Percentiles rank a stretch among this genome's conserved stretches.
Conservation (phyloP, 371 early-diverging fungal species). For the Actinomucor elegans region DNA sequence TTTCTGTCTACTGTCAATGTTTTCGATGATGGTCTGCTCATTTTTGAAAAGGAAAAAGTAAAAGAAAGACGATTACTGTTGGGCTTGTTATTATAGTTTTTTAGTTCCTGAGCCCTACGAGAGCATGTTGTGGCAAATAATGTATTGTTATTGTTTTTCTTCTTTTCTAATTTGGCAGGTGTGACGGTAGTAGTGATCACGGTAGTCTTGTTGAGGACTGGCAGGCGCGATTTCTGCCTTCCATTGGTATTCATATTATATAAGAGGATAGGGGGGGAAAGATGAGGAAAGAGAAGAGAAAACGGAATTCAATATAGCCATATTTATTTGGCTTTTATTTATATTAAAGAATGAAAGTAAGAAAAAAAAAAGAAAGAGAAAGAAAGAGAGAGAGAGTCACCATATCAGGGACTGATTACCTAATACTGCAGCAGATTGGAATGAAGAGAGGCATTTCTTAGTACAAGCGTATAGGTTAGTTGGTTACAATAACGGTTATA, state of each 20-base stretch:
- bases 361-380: neutral
- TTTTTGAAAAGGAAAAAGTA: neutral
- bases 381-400: neutral
- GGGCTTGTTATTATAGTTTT: conserved; percentile 11
- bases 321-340: neutral
- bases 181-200: conserved; percentile 1
- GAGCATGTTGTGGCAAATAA: conserved; percentile 20
- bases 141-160: conserved; percentile 13
- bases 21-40: neutral
- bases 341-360: neutral
- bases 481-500: too few relatives aligned
- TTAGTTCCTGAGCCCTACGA: conserved; percentile 18
- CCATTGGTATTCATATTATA: neutral
- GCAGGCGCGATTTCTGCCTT: neutral
- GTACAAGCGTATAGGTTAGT: too few relatives aligned
- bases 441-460: neutral
- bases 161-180: conserved; percentile 14
- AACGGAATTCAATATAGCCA: neutral
- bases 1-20: too few relatives aligned
- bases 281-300: neutral
- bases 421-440: neutral
- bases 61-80: conserved; percentile 3
- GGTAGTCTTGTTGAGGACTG: neutral
- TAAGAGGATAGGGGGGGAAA: too few relatives aligned
- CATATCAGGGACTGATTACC: neutral